Percentiles rank a stretch among this genome's conserved stretches.
phyloP scores from a whole-genome alignment of 495 filamentous ascomycete species.

The Podospora anserina region DNA sequence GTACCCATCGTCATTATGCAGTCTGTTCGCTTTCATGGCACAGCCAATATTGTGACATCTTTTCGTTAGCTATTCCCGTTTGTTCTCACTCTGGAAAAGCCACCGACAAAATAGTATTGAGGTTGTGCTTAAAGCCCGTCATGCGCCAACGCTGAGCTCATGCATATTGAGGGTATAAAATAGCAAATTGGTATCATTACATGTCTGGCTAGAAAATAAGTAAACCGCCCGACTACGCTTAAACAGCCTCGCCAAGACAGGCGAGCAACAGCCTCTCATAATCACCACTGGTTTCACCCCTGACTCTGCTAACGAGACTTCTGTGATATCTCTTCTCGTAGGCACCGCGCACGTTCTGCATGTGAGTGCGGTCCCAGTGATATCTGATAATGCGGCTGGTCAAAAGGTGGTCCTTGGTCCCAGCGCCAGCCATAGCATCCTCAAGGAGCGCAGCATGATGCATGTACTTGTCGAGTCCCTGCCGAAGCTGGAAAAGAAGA shows the following conservation, averaged over 20 bases:
- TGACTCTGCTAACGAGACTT: slow-evolving; percentile 62
- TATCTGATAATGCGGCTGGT: slow-evolving; percentile 66
- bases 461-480: slow-evolving; percentile 73
- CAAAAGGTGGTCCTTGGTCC: slow-evolving; percentile 82
- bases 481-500: slow-evolving; percentile 71
- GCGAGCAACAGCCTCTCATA: slow-evolving; percentile 68
- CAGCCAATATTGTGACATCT: background rate
- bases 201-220: background rate
- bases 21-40: background rate
- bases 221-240: background rate
- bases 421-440: slow-evolving; percentile 78
- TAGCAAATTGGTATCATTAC: background rate
- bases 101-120: too few relatives aligned
- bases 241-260: slow-evolving; percentile 42
- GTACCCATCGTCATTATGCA: too few relatives aligned
- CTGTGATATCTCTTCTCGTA: slow-evolving; percentile 63
- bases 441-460: slow-evolving; percentile 78
- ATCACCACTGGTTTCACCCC: slow-evolving; percentile 82
- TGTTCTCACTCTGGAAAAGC: too few relatives aligned
- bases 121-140: background rate
- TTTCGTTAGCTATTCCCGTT: too few relatives aligned
- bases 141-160: background rate
- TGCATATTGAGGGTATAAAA: background rate
- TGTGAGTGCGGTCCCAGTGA: slow-evolving; percentile 74
- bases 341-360: slow-evolving; percentile 69